Evolutionary conservation across 2,329 filamentous ascomycete species (phyloP), one percentile per base, ranked within the genome.

Genomic region (Cercospora zeae-maydis): DNA sequence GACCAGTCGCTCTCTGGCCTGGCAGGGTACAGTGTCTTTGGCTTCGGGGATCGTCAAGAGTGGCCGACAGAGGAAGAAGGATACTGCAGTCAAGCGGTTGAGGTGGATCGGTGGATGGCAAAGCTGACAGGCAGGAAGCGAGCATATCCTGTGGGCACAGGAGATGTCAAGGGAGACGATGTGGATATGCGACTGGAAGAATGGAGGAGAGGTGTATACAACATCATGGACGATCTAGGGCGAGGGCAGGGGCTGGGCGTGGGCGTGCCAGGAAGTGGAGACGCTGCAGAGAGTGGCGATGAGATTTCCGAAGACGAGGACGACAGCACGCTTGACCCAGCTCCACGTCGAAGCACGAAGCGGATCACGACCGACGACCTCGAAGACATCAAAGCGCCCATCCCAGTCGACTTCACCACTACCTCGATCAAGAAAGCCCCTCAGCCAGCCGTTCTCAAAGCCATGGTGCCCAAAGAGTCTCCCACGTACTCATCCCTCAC

Each of bases 21-120:
- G 14, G 80, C 93, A 2, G 93, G 93, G 8, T 98, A 96, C 74
- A 91, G 91, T 0, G 92, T 98, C 0, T 98, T 98, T 79, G 95
- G 95, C 0, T 90, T 97, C 72, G 93, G 93, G 16, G 93, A 98
- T 75, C 87, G 85, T 66, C 91, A 96, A 74, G 92, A 90, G 62
- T 99, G 95, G 93, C 91, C 92, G 0, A 91, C 89, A 0, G 92
- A 96, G 77, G 86, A 88, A 63, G 90, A 95, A 70, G 93, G 93
- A 0, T 99, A 93, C 78, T 97, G 93, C 75, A 92, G 91, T 66
- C 93, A 98, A 75, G 93, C 93, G 1, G 90, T 88, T 72, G 88
- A 96, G 69, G 82, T 96, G 2, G 93, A 99, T 75, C 92, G 87
- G 74, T 98, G 95, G 93, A 91, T 99, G 90, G 92, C 93, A n/a